Base-by-base conservation (phyloP, 2,329 filamentous ascomycete species). In the Exophiala dermatitidis region DNA sequence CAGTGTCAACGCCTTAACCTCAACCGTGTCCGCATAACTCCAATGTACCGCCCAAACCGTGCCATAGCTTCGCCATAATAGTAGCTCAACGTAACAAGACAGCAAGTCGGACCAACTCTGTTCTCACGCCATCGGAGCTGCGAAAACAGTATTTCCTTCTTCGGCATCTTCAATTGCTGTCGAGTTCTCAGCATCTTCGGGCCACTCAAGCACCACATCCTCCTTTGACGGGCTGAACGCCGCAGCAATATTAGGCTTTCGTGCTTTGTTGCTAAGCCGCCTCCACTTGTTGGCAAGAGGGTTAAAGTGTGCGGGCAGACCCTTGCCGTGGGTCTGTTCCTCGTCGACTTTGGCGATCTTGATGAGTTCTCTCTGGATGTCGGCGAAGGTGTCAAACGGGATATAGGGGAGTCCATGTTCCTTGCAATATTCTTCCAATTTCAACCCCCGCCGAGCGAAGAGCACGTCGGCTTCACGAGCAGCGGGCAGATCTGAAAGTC, bases 251-350 rank as follows among this genome's bases (percentile, higher is more conserved):
- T 41, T 41, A 10, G 77, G 77, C 42, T 77, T 60, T 36, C 77
- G 75, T 41, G 71, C 74, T 69, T 77, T 78, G 69, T 79, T 83
- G 33, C 77, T 80, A 41, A 80, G 76, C 30, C 81, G 73, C 49
- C 83, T 72, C 83, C 83, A 85, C 71, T 85, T 73, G 66, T 85
- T 85, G 30, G 82, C 83, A 41, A 82, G 74, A 5, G 83, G 83
- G 68, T 86, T 86, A 72, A 84, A 86, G 60, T 76, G 73, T 5
- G 71, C 74, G 0, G 82, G 82, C 56, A 78, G 70, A 37, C 83
- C 83, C 53, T 72, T 67, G 46, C 82, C 82, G 46, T 76, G 72
- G 0, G 82, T 86, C 72, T 79, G 77, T 64, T 75, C 69, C 59
- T 81, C 74, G 63, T 86, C 82, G 63, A 84, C 76, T 54, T 73